Percentiles rank a stretch among this genome's conserved stretches.
phyloP scores from a whole-genome alignment of 306 rosid genomes.

The Canavalia gladiata region DNA sequence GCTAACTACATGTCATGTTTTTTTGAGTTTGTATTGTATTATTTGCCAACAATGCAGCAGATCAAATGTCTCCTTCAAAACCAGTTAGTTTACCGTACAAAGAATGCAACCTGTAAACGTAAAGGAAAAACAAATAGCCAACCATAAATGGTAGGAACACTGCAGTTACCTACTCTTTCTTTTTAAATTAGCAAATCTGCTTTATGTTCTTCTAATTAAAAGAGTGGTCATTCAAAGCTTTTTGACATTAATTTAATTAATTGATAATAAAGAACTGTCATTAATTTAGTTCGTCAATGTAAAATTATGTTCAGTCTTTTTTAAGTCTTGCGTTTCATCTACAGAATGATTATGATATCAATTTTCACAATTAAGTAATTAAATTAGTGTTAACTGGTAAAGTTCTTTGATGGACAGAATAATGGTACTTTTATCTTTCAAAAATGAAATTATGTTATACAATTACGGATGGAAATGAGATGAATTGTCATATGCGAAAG shows the following conservation, averaged over 20 bases:
- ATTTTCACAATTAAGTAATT: background rate
- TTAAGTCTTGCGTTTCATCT: constrained; percentile 1
- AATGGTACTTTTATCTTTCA: background rate
- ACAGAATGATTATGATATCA: background rate
- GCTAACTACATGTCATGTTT: background rate
- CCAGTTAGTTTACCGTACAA: background rate
- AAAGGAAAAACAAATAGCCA: constrained; percentile 10
- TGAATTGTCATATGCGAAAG: too few relatives aligned
- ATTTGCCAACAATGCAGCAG: background rate
- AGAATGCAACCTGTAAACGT: constrained; percentile 16
- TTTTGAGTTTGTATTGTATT: background rate
- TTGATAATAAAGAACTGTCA: background rate
- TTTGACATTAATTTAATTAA: background rate
- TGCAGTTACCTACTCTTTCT: background rate
- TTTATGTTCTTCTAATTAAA: too few relatives aligned
- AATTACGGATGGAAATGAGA: too few relatives aligned
- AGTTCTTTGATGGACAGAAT: background rate
- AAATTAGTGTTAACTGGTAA: background rate
- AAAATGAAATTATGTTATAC: background rate
- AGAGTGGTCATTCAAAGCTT: background rate
- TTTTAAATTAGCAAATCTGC: background rate
- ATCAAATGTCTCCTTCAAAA: constrained; percentile 9
- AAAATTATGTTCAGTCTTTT: background rate
- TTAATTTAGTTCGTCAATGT: background rate
- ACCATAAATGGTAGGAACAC: background rate